A percentile compares a stretch with the other conserved stretches of the same genome.
Evolutionary conservation across 2,329 filamentous ascomycete genomes (phyloP).

Genomic region (Fusarium sp.): DNA sequence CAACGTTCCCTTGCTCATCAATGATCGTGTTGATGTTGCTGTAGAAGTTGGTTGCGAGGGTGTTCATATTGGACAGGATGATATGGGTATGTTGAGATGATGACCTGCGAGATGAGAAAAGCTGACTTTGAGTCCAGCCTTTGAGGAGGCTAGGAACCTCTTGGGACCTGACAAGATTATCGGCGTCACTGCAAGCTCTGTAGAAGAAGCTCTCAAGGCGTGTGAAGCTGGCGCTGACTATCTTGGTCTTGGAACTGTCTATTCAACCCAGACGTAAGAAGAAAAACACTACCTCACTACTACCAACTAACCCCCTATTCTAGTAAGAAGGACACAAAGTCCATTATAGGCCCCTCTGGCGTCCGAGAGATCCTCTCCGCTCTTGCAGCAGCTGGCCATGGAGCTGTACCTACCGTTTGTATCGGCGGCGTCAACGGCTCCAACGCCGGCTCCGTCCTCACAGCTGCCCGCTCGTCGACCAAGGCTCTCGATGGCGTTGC

Average conservation of each 20-base stretch:
- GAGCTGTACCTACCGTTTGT: constrained; percentile 74
- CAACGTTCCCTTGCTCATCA: constrained; percentile 86
- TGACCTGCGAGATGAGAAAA: background rate
- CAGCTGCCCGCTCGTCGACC: constrained; percentile 68
- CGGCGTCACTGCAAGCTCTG: constrained; percentile 84
- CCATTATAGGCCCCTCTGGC: constrained; percentile 67
- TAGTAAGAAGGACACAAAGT: constrained; percentile 88
- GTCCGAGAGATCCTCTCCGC: constrained; percentile 65
- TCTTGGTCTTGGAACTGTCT: constrained; percentile 90
- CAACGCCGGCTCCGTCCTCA: constrained; percentile 80
- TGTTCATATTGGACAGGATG: constrained; percentile 95
- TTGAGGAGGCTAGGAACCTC: constrained; percentile 71
- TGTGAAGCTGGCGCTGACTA: constrained; percentile 86
- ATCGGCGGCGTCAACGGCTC: constrained; percentile 88
- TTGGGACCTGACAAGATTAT: constrained; percentile 85
- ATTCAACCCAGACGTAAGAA: constrained; percentile 81
- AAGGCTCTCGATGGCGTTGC: constrained; percentile 84
- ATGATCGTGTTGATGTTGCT: constrained; percentile 92
- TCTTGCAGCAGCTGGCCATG: constrained; percentile 63
- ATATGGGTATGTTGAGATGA: constrained; percentile 73
- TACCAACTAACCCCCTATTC: background rate
- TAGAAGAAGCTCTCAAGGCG: constrained; percentile 78
- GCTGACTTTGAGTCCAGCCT: constrained; percentile 34
- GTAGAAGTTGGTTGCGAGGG: constrained; percentile 88
- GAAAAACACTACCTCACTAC: background rate